Evolutionary conservation across 768 basidiomycete genomes (phyloP).

Genomic region (Plicaturopsis crispa): DNA sequence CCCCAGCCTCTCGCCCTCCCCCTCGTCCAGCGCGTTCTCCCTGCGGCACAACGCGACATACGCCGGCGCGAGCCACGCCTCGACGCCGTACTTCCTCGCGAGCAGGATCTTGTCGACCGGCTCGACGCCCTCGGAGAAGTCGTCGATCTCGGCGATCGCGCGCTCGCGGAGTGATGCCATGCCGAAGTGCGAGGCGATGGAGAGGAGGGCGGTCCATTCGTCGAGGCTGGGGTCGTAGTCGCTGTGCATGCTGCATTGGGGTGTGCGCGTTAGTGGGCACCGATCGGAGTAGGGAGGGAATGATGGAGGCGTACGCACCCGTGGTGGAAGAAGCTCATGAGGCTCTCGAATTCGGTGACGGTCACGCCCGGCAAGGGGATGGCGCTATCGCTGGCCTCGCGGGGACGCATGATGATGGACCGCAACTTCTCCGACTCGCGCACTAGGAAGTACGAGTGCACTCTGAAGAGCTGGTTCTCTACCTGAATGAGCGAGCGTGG

Average conservation of each 20-base stretch:
- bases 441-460: conserved; percentile 31
- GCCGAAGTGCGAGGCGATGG: conserved; percentile 29
- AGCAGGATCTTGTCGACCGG: conserved; percentile 28
- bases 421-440: conserved; percentile 31
- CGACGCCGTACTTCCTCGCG: conserved; percentile 29
- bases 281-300: background rate
- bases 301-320: conserved; percentile 18
- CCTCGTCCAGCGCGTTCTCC: conserved; percentile 20
- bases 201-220: conserved; percentile 31
- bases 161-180: conserved; percentile 26
- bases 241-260: conserved; percentile 8
- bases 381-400: conserved; percentile 22
- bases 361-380: conserved; percentile 25
- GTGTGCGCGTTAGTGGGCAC: background rate
- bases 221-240: conserved; percentile 12
- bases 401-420: conserved; percentile 26
- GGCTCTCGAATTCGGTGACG: conserved; percentile 25
- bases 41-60: conserved; percentile 29
- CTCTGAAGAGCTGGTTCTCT: conserved; percentile 28
- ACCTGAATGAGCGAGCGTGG: conserved; percentile 18
- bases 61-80: conserved; percentile 29
- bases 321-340: conserved; percentile 31
- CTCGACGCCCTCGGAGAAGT: conserved; percentile 13
- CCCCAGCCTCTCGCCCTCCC: conserved; percentile 28
- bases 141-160: conserved; percentile 24